Percentiles rank a stretch among this genome's conserved stretches.
Conservation (phyloP, 129 eudicot genomes). For the Scalesia atractyloides region DNA sequence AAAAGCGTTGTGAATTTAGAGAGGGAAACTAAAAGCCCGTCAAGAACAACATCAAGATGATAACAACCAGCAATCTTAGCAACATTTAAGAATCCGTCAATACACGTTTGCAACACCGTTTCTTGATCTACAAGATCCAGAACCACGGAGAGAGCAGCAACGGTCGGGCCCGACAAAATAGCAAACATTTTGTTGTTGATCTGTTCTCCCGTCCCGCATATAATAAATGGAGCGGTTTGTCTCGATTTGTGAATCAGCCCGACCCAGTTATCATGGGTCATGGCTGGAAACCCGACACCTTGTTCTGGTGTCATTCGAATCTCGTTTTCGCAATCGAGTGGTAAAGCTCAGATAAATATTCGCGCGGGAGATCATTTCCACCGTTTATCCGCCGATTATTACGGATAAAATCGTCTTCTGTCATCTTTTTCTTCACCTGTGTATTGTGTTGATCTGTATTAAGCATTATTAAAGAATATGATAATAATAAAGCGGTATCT, state of each 20-base stretch:
- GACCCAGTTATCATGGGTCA: slow-evolving; percentile 74
- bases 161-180: slow-evolving; percentile 75
- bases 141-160: slow-evolving; percentile 81
- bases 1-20: slow-evolving; percentile 69
- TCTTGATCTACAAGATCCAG: slow-evolving; percentile 79
- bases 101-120: slow-evolving; percentile 61
- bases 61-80: slow-evolving; percentile 78
- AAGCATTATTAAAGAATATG: slow-evolving; percentile 83
- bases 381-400: slow-evolving; percentile 76
- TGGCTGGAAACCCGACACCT: slow-evolving; percentile 45
- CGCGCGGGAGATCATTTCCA: slow-evolving; percentile 77
- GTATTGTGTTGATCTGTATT: slow-evolving; percentile 85
- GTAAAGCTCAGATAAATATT: slow-evolving; percentile 62
- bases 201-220: slow-evolving; percentile 48
- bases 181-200: slow-evolving; percentile 73
- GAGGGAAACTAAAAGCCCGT: slow-evolving; percentile 75
- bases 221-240: slow-evolving; percentile 54
- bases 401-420: slow-evolving; percentile 77
- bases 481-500: slow-evolving; percentile 69
- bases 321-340: slow-evolving; percentile 69
- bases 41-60: slow-evolving; percentile 62
- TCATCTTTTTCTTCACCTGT: slow-evolving; percentile 89
- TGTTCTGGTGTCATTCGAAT: slow-evolving; percentile 70
- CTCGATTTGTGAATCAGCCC: slow-evolving; percentile 64
- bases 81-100: slow-evolving; percentile 63